phyloP scores from a whole-genome alignment of 257 asterid species.

The Scutellaria baicalensis region DNA sequence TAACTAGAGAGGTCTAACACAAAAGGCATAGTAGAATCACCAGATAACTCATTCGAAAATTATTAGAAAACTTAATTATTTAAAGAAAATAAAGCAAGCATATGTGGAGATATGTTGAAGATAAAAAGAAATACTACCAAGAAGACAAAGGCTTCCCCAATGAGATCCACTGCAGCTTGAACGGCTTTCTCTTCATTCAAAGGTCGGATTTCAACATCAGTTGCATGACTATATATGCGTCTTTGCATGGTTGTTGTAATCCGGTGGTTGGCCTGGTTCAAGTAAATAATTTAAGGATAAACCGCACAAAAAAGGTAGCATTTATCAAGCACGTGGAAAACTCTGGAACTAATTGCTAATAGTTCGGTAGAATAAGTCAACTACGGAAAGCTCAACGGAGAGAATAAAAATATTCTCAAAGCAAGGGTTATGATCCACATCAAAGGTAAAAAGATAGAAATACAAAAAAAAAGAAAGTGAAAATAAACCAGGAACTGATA shows the following conservation, averaged over 20 bases:
- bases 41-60: background rate
- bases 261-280: conserved; percentile 75
- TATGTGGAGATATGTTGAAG: conserved; percentile 8
- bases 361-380: background rate
- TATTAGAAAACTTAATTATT: background rate
- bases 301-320: conserved; percentile 5
- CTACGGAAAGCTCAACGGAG: background rate
- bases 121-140: conserved; percentile 40
- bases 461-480: background rate
- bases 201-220: conserved; percentile 91
- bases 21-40: background rate
- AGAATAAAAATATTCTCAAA: background rate
- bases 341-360: background rate
- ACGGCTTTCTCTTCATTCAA: conserved; percentile 95
- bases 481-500: background rate
- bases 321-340: background rate
- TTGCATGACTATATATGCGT: conserved; percentile 84
- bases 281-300: conserved; percentile 10
- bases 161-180: conserved; percentile 87
- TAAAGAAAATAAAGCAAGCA: background rate
- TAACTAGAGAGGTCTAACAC: background rate
- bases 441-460: background rate
- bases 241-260: conserved; percentile 91
- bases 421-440: background rate
- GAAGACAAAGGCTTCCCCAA: conserved; percentile 84